These are phyloP conservation scores for Heliamphora pulchella DNA, from an alignment of 179 eudicot species.

Conservation along the genomic window DNA sequence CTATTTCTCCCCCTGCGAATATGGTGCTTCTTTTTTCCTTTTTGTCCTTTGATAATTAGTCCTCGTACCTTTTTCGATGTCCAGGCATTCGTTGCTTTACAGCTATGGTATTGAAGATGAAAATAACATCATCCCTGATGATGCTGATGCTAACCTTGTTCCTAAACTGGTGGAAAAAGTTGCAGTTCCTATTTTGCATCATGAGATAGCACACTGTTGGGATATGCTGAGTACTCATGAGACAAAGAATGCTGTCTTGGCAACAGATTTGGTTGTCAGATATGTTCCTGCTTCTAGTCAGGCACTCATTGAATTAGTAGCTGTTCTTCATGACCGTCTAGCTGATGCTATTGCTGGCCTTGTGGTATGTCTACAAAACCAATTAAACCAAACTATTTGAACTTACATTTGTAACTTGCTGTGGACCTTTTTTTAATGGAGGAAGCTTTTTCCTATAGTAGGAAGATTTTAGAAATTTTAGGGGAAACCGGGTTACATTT, in stretches of 20 bases:
- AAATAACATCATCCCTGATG: constrained; percentile 49
- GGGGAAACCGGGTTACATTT: too few species aligned
- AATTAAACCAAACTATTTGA: background rate
- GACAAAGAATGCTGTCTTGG: constrained; percentile 73
- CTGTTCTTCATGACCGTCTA: constrained; percentile 61
- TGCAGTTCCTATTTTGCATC: constrained; percentile 82
- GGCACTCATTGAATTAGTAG: constrained; percentile 57
- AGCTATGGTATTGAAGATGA: constrained; percentile 76
- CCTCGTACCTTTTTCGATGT: constrained; percentile 8
- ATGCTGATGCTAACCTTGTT: constrained; percentile 79
- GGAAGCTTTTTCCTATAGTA: background rate
- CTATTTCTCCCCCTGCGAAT: background rate
- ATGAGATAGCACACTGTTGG: constrained; percentile 77
- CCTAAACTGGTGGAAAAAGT: constrained; percentile 88
- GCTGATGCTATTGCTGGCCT: constrained; percentile 63
- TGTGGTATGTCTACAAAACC: constrained; percentile 37
- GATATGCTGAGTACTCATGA: constrained; percentile 77
- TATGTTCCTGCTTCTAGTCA: constrained; percentile 70
- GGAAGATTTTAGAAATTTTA: too few species aligned
- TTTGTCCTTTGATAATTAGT: background rate
- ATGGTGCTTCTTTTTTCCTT: constrained; percentile 4
- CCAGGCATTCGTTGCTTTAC: constrained; percentile 77
- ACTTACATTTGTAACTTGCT: background rate
- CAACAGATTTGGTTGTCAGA: constrained; percentile 53
- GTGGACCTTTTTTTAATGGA: background rate